Base-by-base conservation (phyloP, 2,329 filamentous ascomycete species). In the Pseudopithomyces chartarum region DNA sequence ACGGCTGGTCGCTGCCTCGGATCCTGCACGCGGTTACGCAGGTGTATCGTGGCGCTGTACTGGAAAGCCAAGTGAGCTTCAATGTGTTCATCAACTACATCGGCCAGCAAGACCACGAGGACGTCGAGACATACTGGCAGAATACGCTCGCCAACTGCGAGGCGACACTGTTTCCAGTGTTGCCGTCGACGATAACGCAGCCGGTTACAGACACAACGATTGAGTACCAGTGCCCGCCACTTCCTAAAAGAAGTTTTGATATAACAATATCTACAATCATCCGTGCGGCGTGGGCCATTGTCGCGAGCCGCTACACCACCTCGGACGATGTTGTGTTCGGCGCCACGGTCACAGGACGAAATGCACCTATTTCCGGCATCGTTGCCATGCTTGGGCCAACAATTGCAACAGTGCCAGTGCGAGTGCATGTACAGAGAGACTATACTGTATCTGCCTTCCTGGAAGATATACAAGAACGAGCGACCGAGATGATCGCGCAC, bases 41-140 rank as follows among this genome's bases (percentile, higher is more conserved):
- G 26, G 8, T 29, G 26, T 29, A 29, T 8, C 26, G 26, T 29
- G 26, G 26, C 8, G 26, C 26, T 29, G 72, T 75, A 4, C 59
- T 76, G 44, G 61, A 4, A 8, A 29, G 26, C 26, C 26, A 29
- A 8, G 7, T n/a, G 15, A 15, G 7, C 20, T 26, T 22, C 20
- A 45, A n/a, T 20, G 15, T 10, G 4, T 29, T 45, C 43, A 23
- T 26, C 43, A 26, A 22, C 5, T 23, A 29, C 26, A 29, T 29
- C 26, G 8, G 26, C 26, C 26, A 29, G 26, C 26, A 29, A 8
- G 26, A 29, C 26, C 26, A 29, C 5, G 8, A 29, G 26, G 26
- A 5, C 8, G 26, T 8, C 5, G 26, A 29, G 26, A 4, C 8
- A 8, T 29, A 29, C 26, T 29, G 26, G 26, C 26, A 29, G 8